Percentiles rank a stretch among this genome's conserved stretches.
phyloP scores from a whole-genome alignment of 176 grass and related monocot genomes.

The Cenchrus americanus region DNA sequence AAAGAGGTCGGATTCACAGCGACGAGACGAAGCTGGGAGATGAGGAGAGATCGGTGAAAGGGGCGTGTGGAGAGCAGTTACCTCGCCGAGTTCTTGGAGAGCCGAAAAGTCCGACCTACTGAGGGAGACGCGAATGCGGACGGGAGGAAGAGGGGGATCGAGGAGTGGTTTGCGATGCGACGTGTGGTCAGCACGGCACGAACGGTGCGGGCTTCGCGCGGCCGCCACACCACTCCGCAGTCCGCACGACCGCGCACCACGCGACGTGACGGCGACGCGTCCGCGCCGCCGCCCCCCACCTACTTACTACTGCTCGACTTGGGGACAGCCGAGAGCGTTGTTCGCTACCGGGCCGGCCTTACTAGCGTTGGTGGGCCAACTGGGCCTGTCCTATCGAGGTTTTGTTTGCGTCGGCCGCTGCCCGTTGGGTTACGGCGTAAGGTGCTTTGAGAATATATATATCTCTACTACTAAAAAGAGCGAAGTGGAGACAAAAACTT shows the following conservation, averaged over 20 bases:
- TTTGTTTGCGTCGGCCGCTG: no score
- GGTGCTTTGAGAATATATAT: no score
- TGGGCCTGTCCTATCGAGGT: background rate
- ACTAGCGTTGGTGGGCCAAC: background rate
- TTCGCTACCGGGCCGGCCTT: background rate
- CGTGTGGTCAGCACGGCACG: slow-evolving; percentile 31
- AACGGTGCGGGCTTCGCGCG: background rate
- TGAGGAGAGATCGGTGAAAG: background rate
- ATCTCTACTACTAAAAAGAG: no score
- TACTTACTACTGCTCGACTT: background rate
- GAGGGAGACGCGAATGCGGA: slow-evolving; percentile 17
- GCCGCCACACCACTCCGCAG: slow-evolving; percentile 6
- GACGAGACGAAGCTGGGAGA: background rate
- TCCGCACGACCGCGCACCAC: background rate
- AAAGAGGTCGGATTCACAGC: background rate
- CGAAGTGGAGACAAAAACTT: no score
- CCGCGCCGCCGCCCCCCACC: background rate
- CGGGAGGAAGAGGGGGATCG: background rate
- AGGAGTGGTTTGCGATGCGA: background rate
- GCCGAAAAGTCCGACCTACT: background rate
- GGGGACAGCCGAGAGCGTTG: background rate
- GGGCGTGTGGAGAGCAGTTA: slow-evolving; percentile 16
- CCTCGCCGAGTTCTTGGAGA: slow-evolving; percentile 39
- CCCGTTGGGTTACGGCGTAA: no score
- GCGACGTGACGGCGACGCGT: slow-evolving; percentile 24